phyloP scores from a whole-genome alignment of 768 basidiomycete species.

The Amanita muscaria region DNA sequence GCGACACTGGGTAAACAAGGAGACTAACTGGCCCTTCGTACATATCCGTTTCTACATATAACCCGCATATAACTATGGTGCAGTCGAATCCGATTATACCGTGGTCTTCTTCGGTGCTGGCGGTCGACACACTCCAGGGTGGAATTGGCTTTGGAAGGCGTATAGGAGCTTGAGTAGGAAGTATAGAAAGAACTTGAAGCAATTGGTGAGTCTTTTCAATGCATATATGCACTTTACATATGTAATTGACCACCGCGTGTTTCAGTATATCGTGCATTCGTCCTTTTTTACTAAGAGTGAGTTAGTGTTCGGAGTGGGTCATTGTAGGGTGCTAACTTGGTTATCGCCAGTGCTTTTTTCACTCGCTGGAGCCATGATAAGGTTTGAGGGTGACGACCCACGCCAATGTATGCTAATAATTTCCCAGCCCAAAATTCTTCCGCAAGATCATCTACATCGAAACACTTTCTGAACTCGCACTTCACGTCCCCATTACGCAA shows the following conservation, averaged over 20 bases:
- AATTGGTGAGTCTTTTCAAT: constrained; percentile 46
- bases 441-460: constrained; percentile 71
- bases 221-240: too few species aligned
- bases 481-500: constrained; percentile 74
- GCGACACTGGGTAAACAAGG: too few species aligned
- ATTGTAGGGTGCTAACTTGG: constrained; percentile 8
- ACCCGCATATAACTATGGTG: too few species aligned
- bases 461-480: constrained; percentile 72
- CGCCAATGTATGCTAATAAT: neutral
- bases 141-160: constrained; percentile 92
- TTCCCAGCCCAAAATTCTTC: constrained; percentile 78
- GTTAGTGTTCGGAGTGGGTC: neutral
- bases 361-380: constrained; percentile 80
- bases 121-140: constrained; percentile 60
- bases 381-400: constrained; percentile 31
- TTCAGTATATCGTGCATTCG: constrained; percentile 66
- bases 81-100: constrained; percentile 85
- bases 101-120: constrained; percentile 85
- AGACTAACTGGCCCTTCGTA: neutral
- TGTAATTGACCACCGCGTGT: too few species aligned
- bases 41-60: neutral
- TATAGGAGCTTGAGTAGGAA: constrained; percentile 74
- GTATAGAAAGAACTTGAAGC: constrained; percentile 84
- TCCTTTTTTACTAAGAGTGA: constrained; percentile 79
- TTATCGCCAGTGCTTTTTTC: constrained; percentile 85